Conservation (phyloP, 805 yeast species). For the Saccharomycopsis amapae region DNA sequence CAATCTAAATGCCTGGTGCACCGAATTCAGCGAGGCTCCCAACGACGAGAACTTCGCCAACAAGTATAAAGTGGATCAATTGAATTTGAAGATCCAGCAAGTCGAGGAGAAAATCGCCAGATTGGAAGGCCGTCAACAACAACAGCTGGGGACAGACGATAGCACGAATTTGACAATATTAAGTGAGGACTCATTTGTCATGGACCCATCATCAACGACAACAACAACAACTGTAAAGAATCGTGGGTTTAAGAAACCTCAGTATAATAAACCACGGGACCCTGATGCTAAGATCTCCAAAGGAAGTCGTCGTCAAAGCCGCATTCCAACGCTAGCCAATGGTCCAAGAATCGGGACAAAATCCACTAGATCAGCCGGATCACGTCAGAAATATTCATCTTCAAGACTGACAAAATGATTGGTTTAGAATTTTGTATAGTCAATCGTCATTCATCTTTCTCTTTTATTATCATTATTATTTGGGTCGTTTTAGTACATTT, state of each 20-base stretch:
- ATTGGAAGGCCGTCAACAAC: constrained; percentile 3
- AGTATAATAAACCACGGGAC: background rate
- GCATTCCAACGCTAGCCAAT: constrained; percentile 15
- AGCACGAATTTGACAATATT: background rate
- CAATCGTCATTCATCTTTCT: too few species aligned
- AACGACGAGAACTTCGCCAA: constrained; percentile 18
- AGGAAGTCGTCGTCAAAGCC: constrained; percentile 13
- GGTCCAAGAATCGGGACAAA: constrained; percentile 2
- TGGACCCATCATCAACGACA: constrained; percentile 1
- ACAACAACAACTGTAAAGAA: background rate
- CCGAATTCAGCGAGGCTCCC: constrained; percentile 44
- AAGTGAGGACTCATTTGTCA: constrained; percentile 13
- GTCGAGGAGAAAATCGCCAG: constrained; percentile 12
- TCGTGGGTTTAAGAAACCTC: background rate
- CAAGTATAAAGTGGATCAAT: constrained; percentile 13
- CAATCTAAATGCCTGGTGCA: constrained; percentile 83
- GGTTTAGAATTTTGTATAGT: too few species aligned
- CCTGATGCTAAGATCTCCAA: background rate
- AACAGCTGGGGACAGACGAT: background rate
- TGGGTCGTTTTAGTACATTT: too few species aligned
- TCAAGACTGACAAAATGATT: too few species aligned
- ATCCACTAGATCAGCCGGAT: constrained; percentile 3
- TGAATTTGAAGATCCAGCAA: constrained; percentile 13
- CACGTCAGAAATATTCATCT: constrained; percentile 3
- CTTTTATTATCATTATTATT: too few species aligned